Base-by-base conservation (phyloP, 306 rosid genomes). In the Cicer chorassanicum region DNA sequence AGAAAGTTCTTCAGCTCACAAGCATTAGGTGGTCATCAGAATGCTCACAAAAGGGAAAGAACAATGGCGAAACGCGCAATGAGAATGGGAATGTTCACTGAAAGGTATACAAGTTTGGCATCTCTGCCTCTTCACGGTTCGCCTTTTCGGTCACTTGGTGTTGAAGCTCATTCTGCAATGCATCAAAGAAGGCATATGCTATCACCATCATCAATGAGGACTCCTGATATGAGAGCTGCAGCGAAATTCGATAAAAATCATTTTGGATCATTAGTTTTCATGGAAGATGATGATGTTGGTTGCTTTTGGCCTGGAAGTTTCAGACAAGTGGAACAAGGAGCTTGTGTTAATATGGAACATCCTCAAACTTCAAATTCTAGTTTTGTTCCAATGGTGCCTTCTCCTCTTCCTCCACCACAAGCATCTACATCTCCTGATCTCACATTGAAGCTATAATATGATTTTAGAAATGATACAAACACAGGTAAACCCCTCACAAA, bases 121-220 rank as follows among this genome's bases (percentile, higher is more conserved):
- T 91, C 98, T 45, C 88, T 93, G 6, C 97, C 98, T 21, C 92
- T 93, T 74, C 92, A 91, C n/a, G 97, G 96, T 74, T 93, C 96
- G 18, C 85, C 97, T 51, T 88, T 86, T 57, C 76, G 88, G 78
- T 91, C 94, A 36, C 98, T 91, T 2, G 98, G 94, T 8, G 59
- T 91, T 1, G 90, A 93, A 82, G 98, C 97, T 81, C 98, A 93
- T 50, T 57, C 92, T 34, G 97, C 92, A 5, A 73, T 86, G 78
- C 98, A 91, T 87, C 96, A 46, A 72, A 82, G 90, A 72, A 80
- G 87, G 74, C 77, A 67, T 1, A n/a, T 81, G 60, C 83, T 74
- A 19, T 79, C 72, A 6, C 6, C 59, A 34, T 7, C 82, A 18
- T 88, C 91, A 7, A 64, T 78, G 80, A 84, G 81, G 82, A 64